Conservation (phyloP, 2,329 filamentous ascomycete species). For the Lecanicillium sp. region DNA sequence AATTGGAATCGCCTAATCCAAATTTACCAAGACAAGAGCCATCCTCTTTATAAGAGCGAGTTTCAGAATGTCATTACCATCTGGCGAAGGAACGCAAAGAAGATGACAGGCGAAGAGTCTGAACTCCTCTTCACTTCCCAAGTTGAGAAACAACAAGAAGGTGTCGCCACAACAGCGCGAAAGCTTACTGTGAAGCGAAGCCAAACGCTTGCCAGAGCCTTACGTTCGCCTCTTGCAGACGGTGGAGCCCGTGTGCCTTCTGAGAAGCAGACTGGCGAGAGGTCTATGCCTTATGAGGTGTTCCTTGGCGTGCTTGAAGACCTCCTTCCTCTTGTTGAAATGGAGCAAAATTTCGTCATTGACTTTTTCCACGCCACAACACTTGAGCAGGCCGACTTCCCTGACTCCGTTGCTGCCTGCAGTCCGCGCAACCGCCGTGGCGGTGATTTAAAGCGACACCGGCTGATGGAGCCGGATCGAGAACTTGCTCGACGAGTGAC, state of each 20-base stretch:
- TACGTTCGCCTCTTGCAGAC: slow-evolving; percentile 61
- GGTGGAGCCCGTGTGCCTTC: slow-evolving; percentile 36
- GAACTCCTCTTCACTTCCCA: slow-evolving; percentile 84
- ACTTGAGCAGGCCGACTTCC: slow-evolving; percentile 71
- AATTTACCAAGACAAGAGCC: slow-evolving; percentile 71
- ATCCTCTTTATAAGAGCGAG: slow-evolving; percentile 70
- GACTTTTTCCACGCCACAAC: slow-evolving; percentile 96
- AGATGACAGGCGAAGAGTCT: slow-evolving; percentile 66
- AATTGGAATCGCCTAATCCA: slow-evolving; percentile 77
- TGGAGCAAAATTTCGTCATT: slow-evolving; percentile 96
- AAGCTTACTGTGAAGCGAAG: slow-evolving; percentile 92
- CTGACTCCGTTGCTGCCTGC: slow-evolving; percentile 62
- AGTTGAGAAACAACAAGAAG: slow-evolving; percentile 76
- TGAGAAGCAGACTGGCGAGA: slow-evolving; percentile 53
- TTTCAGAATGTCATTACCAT: slow-evolving; percentile 68
- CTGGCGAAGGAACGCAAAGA: slow-evolving; percentile 74
- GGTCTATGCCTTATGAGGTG: slow-evolving; percentile 68
- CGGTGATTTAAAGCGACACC: slow-evolving; percentile 63
- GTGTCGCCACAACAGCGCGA: slow-evolving; percentile 65
- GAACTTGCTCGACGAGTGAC: slow-evolving; percentile 76
- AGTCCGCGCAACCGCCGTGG: slow-evolving; percentile 61
- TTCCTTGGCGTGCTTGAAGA: slow-evolving; percentile 77
- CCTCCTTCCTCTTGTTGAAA: slow-evolving; percentile 71
- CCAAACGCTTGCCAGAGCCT: slow-evolving; percentile 70
- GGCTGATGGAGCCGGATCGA: slow-evolving; percentile 82